phyloP scores from a whole-genome alignment of 768 basidiomycete genomes.

The Termitomyces sp. region DNA sequence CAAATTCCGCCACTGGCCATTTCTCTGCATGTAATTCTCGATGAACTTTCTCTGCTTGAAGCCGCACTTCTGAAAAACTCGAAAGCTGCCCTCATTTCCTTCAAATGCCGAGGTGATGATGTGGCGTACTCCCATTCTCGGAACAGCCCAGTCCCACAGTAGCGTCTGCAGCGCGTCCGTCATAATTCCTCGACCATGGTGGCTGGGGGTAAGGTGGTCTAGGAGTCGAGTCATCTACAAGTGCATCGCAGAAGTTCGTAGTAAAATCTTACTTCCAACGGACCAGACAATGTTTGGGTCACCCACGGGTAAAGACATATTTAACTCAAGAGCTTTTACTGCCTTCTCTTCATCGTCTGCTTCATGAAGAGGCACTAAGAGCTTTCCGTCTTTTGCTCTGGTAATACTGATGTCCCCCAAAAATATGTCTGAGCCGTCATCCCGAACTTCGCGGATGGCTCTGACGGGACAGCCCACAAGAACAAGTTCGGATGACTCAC shows the following conservation, averaged over 20 bases:
- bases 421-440: conserved; percentile 51
- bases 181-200: conserved; percentile 72
- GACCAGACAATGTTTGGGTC: conserved; percentile 58
- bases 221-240: not conserved
- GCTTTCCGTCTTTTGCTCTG: conserved; percentile 21
- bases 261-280: conserved; percentile 45
- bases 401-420: conserved; percentile 40
- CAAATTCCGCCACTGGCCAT: conserved; percentile 29
- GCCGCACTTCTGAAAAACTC: conserved; percentile 66
- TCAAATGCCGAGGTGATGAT: conserved; percentile 38
- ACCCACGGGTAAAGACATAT: conserved; percentile 33
- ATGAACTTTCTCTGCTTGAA: conserved; percentile 36
- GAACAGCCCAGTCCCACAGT: conserved; percentile 53
- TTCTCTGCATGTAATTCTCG: conserved; percentile 29
- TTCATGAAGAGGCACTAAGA: conserved; percentile 2
- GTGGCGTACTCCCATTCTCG: conserved; percentile 49
- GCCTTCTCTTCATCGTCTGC: conserved; percentile 32
- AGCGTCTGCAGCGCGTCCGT: conserved; percentile 51
- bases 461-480: conserved; percentile 45
- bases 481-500: conserved; percentile 17
- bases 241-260: not conserved
- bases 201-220: conserved; percentile 56
- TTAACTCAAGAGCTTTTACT: conserved; percentile 29
- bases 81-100: conserved; percentile 53
- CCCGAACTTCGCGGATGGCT: conserved; percentile 45